Evolutionary conservation across 2,329 filamentous ascomycete genomes (phyloP).

Genomic region (Neurospora sp.): DNA sequence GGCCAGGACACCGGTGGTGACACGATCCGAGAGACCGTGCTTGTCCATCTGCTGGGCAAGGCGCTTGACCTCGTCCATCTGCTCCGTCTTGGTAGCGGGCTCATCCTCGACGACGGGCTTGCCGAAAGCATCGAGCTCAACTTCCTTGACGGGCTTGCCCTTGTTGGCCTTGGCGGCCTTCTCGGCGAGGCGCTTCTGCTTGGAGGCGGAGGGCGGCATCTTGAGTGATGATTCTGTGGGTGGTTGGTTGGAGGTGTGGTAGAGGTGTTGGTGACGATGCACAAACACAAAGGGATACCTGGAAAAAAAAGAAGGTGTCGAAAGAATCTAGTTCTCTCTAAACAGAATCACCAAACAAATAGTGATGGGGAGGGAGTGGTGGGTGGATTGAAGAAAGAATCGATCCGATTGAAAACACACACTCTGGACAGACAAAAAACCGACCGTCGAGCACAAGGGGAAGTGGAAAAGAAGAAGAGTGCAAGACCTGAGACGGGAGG

Average conservation of each 20-base stretch:
- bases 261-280: constrained; percentile 1
- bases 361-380: constrained; percentile 10
- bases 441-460: background rate
- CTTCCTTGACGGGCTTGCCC: constrained; percentile 60
- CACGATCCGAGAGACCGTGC: constrained; percentile 90
- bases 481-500: constrained; percentile 11
- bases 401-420: background rate
- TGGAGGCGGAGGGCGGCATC: constrained; percentile 57
- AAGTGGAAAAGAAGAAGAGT: constrained; percentile 6
- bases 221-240: constrained; percentile 22
- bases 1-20: constrained; percentile 92
- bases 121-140: constrained; percentile 53
- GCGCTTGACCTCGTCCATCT: constrained; percentile 75
- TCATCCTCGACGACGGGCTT: constrained; percentile 47
- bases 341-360: constrained; percentile 7
- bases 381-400: background rate
- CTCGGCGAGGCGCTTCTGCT: constrained; percentile 64
- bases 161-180: constrained; percentile 64
- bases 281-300: background rate
- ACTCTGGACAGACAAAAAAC: background rate
- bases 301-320: background rate
- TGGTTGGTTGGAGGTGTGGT: background rate
- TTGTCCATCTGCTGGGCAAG: constrained; percentile 91
- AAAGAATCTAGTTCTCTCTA: background rate
- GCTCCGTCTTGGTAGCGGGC: constrained; percentile 60